phyloP scores from a whole-genome alignment of 805 yeast species.

The Komagataella mondaviorum region DNA sequence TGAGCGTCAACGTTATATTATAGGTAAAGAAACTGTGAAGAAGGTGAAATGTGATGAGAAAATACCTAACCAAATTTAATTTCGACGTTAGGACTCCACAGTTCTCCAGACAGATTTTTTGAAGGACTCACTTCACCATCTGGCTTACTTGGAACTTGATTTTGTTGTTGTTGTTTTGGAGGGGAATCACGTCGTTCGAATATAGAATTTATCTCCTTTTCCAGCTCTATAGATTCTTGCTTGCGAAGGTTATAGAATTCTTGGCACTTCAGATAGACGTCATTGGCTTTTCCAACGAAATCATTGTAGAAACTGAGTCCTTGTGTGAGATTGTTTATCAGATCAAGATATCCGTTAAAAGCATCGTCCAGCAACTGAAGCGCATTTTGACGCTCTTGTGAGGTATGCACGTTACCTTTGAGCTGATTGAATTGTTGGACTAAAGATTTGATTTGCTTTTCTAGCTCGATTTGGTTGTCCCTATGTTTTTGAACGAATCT shows the following conservation, averaged over 20 bases:
- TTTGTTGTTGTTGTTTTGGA: not conserved
- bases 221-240: not conserved
- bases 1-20: constrained; percentile 33
- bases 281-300: constrained; percentile 35
- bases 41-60: not conserved
- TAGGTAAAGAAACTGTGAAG: not conserved
- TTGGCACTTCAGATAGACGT: constrained; percentile 19
- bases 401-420: constrained; percentile 13
- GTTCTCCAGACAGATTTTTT: constrained; percentile 3
- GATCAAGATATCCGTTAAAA: constrained; percentile 37
- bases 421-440: constrained; percentile 14
- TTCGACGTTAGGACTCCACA: constrained; percentile 14
- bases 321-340: constrained; percentile 45
- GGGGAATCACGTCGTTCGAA: not conserved
- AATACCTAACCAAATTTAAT: constrained; percentile 10
- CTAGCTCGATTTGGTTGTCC: constrained; percentile 18
- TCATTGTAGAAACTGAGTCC: constrained; percentile 64
- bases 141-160: not conserved
- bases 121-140: not conserved
- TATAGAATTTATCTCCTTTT: not conserved
- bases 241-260: not conserved
- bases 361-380: constrained; percentile 38
- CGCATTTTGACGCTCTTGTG: constrained; percentile 27
- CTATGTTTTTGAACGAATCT: constrained; percentile 27
- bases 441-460: constrained; percentile 21